These are phyloP conservation scores for Colletotrichum sp. DNA, from an alignment of 2,329 filamentous ascomycete genomes.

Conservation along the genomic window DNA sequence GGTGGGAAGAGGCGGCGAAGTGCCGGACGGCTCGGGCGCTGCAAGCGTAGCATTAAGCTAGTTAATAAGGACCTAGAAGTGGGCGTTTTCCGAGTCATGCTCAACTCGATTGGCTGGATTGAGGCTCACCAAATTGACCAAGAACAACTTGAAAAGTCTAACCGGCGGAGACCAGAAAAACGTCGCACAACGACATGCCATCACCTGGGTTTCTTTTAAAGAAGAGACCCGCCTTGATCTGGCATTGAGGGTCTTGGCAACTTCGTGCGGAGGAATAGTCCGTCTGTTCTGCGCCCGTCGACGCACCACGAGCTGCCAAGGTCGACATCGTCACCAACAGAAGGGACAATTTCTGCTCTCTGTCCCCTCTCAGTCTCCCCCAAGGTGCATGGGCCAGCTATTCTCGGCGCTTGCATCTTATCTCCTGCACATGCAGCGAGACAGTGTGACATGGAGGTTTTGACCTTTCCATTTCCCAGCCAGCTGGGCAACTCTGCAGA, in stretches of 20 bases:
- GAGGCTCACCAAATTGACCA: neutral
- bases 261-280: neutral
- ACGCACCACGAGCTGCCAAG: neutral
- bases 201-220: neutral
- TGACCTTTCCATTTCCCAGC: neutral
- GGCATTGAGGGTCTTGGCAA: constrained; percentile 3
- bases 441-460: neutral
- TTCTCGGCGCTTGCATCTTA: neutral
- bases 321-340: neutral
- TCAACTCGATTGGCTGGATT: neutral
- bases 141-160: constrained; percentile 6
- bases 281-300: neutral
- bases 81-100: constrained; percentile 7
- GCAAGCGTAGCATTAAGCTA: neutral
- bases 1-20: neutral
- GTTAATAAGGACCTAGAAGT: neutral
- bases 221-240: constrained; percentile 1
- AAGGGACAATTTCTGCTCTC: neutral
- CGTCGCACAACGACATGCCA: neutral
- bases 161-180: neutral
- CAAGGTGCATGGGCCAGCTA: neutral
- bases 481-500: neutral
- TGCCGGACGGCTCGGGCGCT: constrained; percentile 1
- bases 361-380: neutral
- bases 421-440: neutral